phyloP scores from a whole-genome alignment of 177 flowering plant species.

The Telopea speciosissima region DNA sequence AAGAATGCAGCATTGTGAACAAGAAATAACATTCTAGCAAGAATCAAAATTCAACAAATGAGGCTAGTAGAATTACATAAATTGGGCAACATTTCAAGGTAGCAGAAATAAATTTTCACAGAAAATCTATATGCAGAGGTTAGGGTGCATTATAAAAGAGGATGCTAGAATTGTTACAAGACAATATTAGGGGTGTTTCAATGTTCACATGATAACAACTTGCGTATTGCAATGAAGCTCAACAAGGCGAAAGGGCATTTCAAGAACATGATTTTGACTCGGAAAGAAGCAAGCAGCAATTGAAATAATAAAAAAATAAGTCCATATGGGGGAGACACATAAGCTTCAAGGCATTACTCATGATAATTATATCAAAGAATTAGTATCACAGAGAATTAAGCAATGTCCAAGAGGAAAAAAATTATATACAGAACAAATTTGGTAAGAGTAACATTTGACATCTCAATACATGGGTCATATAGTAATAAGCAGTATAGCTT shows the following conservation, averaged over 20 bases:
- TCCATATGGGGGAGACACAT: no score
- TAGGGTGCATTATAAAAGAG: no score
- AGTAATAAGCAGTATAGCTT: neutral
- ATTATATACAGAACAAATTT: neutral
- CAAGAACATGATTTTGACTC: neutral
- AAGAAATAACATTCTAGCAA: neutral
- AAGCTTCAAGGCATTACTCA: neutral
- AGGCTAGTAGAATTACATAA: neutral
- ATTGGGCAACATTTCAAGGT: no score
- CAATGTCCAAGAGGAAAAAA: neutral
- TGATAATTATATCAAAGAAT: neutral
- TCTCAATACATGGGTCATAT: neutral
- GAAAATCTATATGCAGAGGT: no score
- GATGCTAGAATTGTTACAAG: neutral
- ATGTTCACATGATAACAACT: neutral
- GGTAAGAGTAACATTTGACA: neutral
- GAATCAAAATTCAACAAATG: neutral
- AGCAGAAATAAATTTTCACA: no score
- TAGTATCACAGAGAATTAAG: neutral
- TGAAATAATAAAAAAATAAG: neutral
- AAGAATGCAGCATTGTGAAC: slow-evolving; percentile 5
- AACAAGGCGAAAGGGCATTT: neutral
- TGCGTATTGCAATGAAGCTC: neutral
- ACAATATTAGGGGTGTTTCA: neutral
- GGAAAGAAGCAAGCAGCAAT: neutral